A percentile compares a stretch with the other conserved stretches of the same genome.
Conservation (phyloP, 2,329 filamentous ascomycete genomes). For the Cladosporium oxysporum region DNA sequence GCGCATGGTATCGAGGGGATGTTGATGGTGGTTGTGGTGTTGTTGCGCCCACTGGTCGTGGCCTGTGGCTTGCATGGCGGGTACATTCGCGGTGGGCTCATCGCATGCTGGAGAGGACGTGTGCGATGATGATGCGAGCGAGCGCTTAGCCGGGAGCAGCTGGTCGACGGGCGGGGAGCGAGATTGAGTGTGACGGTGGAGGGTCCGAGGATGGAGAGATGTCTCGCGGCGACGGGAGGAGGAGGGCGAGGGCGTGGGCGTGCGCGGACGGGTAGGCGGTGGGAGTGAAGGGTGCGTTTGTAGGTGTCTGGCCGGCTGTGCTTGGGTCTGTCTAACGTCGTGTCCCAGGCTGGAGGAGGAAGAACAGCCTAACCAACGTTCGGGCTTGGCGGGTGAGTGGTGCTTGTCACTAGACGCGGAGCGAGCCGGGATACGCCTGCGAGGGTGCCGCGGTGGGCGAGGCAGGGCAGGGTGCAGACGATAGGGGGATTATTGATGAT, state of each 20-base stretch:
- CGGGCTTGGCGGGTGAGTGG: constrained; percentile 1
- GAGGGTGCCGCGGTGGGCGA: not conserved
- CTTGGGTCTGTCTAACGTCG: not conserved
- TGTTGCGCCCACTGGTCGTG: constrained; percentile 18
- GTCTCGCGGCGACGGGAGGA: constrained; percentile 14
- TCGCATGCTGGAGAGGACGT: constrained; percentile 15
- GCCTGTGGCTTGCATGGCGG: constrained; percentile 18
- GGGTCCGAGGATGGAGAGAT: not conserved
- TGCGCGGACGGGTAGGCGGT: not conserved
- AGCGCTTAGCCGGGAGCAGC: constrained; percentile 15
- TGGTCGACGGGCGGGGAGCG: not conserved
- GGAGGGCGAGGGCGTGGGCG: not conserved
- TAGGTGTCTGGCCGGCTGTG: not conserved
- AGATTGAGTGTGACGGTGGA: constrained; percentile 1
- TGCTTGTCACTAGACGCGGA: not conserved
- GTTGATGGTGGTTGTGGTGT: constrained; percentile 1
- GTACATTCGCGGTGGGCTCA: constrained; percentile 15
- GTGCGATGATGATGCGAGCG: constrained; percentile 11
- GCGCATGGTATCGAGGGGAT: constrained; percentile 19
- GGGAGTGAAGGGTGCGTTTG: not conserved
- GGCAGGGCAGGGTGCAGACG: not conserved
- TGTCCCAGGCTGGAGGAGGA: not conserved
- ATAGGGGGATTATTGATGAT: not conserved
- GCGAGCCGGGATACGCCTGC: not conserved
- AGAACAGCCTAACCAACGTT: not conserved